These are phyloP conservation scores for Fusarium sp. DNA, from an alignment of 2,329 filamentous ascomycete genomes.

Conservation along the genomic window DNA sequence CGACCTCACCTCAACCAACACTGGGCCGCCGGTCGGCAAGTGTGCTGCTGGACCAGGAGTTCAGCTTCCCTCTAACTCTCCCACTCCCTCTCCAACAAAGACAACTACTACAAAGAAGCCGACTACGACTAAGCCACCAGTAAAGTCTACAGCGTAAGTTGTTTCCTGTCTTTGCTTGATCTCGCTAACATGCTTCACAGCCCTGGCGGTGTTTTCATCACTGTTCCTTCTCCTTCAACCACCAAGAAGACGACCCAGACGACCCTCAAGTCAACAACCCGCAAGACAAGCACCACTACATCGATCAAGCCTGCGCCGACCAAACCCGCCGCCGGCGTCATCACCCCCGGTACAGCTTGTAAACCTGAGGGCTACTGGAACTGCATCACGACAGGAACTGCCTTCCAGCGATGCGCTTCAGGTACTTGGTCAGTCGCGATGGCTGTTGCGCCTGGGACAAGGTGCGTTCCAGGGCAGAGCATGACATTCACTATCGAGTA, in stretches of 20 bases:
- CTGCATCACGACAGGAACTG: constrained; percentile 15
- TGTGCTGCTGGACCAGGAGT: constrained; percentile 28
- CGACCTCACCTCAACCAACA: constrained; percentile 52
- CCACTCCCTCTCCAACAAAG: constrained; percentile 19
- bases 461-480: constrained; percentile 52
- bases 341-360: constrained; percentile 18
- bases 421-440: constrained; percentile 62
- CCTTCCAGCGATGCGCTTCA: constrained; percentile 68
- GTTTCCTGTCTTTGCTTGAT: neutral
- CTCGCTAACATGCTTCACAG: neutral
- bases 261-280: constrained; percentile 21
- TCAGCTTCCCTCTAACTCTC: constrained; percentile 28
- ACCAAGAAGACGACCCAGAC: constrained; percentile 27
- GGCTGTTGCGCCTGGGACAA: constrained; percentile 61
- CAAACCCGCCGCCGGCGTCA: constrained; percentile 8
- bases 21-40: constrained; percentile 32
- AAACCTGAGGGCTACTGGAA: constrained; percentile 43
- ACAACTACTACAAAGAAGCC: constrained; percentile 7
- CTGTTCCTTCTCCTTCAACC: neutral
- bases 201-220: constrained; percentile 20
- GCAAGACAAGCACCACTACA: constrained; percentile 6
- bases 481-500: constrained; percentile 32
- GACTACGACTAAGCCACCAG: neutral
- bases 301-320: constrained; percentile 10
- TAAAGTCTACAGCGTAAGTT: constrained; percentile 19